Conservation (phyloP, 1,284 basidiomycete genomes). For the Ganoderma lingzhi region DNA sequence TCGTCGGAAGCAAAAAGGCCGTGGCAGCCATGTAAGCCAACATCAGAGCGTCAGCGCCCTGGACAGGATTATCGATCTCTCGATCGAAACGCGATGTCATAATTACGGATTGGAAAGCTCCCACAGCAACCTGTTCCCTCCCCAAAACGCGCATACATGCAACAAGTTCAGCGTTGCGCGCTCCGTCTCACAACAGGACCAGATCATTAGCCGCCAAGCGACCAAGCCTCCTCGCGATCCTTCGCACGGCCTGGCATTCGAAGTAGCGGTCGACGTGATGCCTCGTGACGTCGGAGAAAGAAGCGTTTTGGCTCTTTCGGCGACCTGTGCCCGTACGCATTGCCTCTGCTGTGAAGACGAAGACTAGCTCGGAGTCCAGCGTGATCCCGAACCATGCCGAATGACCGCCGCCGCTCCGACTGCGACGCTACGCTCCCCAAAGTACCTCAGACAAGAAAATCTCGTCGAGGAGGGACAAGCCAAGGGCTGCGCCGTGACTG, state of each 20-base stretch:
- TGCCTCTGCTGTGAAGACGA: not conserved
- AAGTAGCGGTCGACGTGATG: not conserved
- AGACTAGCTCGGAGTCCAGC: not conserved
- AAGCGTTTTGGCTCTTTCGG: not conserved
- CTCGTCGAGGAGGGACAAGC: no score
- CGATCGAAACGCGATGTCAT: not conserved
- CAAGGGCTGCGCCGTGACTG: not conserved
- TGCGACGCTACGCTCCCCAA: not conserved
- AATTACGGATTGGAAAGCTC: not conserved
- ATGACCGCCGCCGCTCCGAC: not conserved
- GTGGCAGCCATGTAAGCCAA: no score
- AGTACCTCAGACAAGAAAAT: not conserved
- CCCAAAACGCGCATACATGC: not conserved
- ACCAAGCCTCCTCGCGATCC: not conserved
- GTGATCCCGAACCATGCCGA: not conserved
- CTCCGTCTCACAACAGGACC: not conserved
- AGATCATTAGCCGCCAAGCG: not conserved
- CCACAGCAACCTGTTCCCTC: not conserved
- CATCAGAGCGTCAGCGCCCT: no score
- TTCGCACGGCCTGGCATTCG: not conserved
- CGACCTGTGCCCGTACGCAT: conserved; percentile 1
- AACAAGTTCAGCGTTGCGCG: not conserved
- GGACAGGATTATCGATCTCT: no score
- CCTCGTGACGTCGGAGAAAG: not conserved
- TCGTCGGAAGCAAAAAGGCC: no score